Conservation (phyloP, 805 yeast species). For the Brettanomyces anomalus region DNA sequence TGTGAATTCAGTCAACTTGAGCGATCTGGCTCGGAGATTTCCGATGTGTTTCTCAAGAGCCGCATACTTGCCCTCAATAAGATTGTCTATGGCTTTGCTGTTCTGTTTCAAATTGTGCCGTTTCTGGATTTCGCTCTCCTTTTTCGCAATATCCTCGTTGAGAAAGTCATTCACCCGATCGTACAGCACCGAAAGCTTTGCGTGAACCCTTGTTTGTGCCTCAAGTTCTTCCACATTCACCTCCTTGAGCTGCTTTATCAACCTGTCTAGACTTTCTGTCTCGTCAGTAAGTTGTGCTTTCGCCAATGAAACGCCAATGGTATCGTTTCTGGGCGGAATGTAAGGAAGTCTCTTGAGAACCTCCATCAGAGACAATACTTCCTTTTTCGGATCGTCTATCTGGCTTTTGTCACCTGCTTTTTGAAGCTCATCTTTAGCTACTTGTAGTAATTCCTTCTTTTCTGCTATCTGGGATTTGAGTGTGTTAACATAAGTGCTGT, state of each 20-base stretch:
- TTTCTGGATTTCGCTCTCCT: not conserved
- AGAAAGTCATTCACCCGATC: not conserved
- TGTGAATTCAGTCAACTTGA: constrained; percentile 15
- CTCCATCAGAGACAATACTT: constrained; percentile 15
- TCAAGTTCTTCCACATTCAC: not conserved
- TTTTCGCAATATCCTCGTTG: not conserved
- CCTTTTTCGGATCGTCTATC: not conserved
- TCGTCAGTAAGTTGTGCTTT: constrained; percentile 10
- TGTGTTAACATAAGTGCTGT: constrained; percentile 12
- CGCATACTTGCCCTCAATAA: not conserved
- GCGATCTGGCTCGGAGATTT: constrained; percentile 13
- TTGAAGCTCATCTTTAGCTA: constrained; percentile 13
- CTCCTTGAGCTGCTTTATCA: constrained; percentile 1
- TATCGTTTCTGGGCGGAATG: constrained; percentile 22
- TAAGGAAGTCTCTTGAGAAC: constrained; percentile 19
- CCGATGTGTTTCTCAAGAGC: constrained; percentile 3
- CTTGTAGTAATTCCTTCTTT: constrained; percentile 13
- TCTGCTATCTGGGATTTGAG: constrained; percentile 15
- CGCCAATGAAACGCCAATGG: constrained; percentile 20
- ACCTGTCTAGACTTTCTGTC: constrained; percentile 4
- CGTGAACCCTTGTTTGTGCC: not conserved
- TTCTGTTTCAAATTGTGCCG: not conserved
- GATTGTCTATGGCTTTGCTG: not conserved
- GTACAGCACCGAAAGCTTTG: not conserved
- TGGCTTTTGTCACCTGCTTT: not conserved